phyloP scores from a whole-genome alignment of 768 basidiomycete genomes.

The Hygrophoropsis aurantiaca region DNA sequence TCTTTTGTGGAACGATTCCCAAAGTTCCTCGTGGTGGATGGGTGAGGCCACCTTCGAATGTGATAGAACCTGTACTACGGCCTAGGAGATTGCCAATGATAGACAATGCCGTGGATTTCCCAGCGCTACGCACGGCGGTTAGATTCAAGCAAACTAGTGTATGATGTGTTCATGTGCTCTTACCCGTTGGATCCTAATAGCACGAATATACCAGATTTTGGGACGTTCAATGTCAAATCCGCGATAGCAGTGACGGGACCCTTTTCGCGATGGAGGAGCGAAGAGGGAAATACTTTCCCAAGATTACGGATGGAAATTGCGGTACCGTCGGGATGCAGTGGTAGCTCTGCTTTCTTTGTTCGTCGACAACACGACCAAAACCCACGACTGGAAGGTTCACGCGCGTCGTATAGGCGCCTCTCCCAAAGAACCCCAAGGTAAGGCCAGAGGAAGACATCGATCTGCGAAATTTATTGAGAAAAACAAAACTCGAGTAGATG shows the following conservation, averaged over 20 bases:
- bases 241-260: constrained; percentile 58
- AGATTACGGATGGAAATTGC: constrained; percentile 66
- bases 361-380: constrained; percentile 23
- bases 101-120: constrained; percentile 73
- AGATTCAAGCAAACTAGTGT: neutral
- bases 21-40: constrained; percentile 62
- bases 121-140: constrained; percentile 54
- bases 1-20: constrained; percentile 82
- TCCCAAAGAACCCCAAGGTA: constrained; percentile 62
- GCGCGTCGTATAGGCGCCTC: constrained; percentile 59
- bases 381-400: constrained; percentile 30
- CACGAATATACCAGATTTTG: constrained; percentile 74
- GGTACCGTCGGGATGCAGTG: constrained; percentile 34
- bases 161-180: constrained; percentile 2
- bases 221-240: constrained; percentile 68
- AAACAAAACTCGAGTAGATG: neutral
- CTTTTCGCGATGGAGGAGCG: constrained; percentile 47
- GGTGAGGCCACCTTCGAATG: constrained; percentile 50
- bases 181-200: constrained; percentile 72
- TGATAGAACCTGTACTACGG: constrained; percentile 56
- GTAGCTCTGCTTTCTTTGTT: constrained; percentile 14
- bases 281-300: constrained; percentile 55
- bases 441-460: constrained; percentile 76
- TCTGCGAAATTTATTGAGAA: constrained; percentile 44
- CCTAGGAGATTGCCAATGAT: constrained; percentile 64